These are phyloP conservation scores for Sugiyamaella chiloensis DNA, from an alignment of 805 yeast species.

Conservation along the genomic window DNA sequence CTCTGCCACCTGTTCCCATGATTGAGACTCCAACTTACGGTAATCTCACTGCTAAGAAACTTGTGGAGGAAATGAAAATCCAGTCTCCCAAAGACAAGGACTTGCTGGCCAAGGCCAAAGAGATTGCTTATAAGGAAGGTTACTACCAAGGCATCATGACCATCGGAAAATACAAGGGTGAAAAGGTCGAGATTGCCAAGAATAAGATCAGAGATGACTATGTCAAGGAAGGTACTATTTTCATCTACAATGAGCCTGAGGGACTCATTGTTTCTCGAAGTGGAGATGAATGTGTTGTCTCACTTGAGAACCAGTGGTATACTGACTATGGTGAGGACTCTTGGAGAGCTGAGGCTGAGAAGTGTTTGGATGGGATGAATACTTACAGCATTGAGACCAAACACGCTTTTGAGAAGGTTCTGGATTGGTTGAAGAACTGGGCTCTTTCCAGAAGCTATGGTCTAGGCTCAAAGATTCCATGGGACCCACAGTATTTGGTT, in stretches of 20 bases:
- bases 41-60: constrained; percentile 75
- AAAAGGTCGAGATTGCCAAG: constrained; percentile 87
- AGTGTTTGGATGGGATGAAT: constrained; percentile 72
- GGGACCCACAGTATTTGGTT: constrained; percentile 92
- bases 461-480: constrained; percentile 89
- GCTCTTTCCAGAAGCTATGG: constrained; percentile 97
- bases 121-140: constrained; percentile 93
- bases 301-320: constrained; percentile 98
- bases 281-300: constrained; percentile 94
- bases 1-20: constrained; percentile 66
- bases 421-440: constrained; percentile 98
- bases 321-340: constrained; percentile 92
- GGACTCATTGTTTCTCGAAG: constrained; percentile 85
- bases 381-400: constrained; percentile 79
- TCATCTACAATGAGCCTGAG: constrained; percentile 94
- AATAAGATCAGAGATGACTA: constrained; percentile 80
- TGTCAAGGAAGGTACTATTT: constrained; percentile 73
- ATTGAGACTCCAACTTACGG: constrained; percentile 84
- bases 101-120: constrained; percentile 88
- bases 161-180: constrained; percentile 80
- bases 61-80: constrained; percentile 84
- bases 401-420: constrained; percentile 88
- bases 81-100: constrained; percentile 90
- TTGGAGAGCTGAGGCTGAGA: constrained; percentile 82
- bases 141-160: constrained; percentile 84